Evolutionary conservation across 2,329 filamentous ascomycete species (phyloP), one percentile per base, ranked within the genome.

Genomic region (Colletotrichum filicis): DNA sequence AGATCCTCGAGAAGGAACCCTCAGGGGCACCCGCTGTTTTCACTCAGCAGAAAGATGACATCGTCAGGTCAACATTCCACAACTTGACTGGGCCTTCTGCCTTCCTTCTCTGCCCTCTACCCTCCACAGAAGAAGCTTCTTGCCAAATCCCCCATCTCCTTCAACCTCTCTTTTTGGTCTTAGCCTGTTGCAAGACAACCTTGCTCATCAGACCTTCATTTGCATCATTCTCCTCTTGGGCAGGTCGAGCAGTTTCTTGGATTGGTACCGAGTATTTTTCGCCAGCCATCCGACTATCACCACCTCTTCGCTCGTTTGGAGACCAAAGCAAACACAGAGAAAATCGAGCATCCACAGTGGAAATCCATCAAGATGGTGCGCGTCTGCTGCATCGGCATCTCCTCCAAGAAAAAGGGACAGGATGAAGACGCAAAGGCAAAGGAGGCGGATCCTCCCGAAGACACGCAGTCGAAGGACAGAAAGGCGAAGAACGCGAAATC

Each of bases 191-290:
- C 26, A 16, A 53, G 58, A 19, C 65, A 52, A 26, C 30, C n/a
- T 63, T 32, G 59, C 70, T 60, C 66, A 63, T 52, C 42, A 63
- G 52, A 63, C 66, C 26, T 55, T 61, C 62, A 60, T 60, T 65
- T 73, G 70, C 66, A 70, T 73, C 61, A 60, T 73, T 61, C 60
- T 60, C 60, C 60, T 59, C 55, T 72, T 73, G 70, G 70, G 70
- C 66, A 57, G 37, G 26, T 53, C 49, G 55, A 37, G 55, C 46
- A 64, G 61, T 62, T 70, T 73, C 66, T 73, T 69, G 70, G 70
- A 73, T 73, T 55, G 70, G 60, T 30, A 55, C 61, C 64, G 35
- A 55, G 70, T 64, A 60, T 65, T 68, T 62, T 37, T 68, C 62
- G 46, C 70, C 70, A 73, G 66, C 66, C 66, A 60, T 70, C 49